Evolutionary conservation across 306 rosid genomes (phyloP).

Genomic region (Castanea mollissima): DNA sequence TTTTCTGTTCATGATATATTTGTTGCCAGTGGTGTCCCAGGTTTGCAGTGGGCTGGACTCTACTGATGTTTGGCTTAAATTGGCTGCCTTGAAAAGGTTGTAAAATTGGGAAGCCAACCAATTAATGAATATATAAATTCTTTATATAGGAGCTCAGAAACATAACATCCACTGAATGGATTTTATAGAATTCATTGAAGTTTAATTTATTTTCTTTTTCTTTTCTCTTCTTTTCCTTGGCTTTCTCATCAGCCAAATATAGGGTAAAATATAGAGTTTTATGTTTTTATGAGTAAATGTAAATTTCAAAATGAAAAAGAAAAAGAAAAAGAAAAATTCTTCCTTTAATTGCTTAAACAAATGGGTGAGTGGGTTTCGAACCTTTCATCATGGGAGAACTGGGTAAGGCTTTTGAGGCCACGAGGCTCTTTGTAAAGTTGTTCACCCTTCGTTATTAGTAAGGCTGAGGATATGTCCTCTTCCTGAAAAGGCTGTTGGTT

Average conservation of each 20-base stretch:
- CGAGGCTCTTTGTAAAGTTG: no score
- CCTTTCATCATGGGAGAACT: no score
- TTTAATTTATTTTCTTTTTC: not conserved
- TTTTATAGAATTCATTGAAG: conserved; percentile 2
- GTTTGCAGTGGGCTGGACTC: conserved; percentile 16
- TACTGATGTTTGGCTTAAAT: conserved; percentile 6
- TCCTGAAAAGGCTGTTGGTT: conserved; percentile 9
- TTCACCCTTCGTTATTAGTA: not conserved
- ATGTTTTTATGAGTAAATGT: not conserved
- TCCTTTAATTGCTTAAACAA: no score
- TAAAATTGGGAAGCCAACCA: not conserved
- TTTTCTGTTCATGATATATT: not conserved
- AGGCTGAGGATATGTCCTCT: conserved; percentile 10
- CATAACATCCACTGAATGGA: not conserved
- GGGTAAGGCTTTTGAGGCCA: no score
- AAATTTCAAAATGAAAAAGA: not conserved
- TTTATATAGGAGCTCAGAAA: not conserved
- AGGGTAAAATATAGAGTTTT: not conserved
- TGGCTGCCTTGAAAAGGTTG: conserved; percentile 8
- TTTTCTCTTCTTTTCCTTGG: not conserved
- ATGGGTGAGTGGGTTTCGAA: no score
- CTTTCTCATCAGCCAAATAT: not conserved
- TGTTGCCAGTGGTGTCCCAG: not conserved
- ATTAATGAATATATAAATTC: not conserved
- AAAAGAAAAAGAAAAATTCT: no score